phyloP scores from a whole-genome alignment of 1,284 basidiomycete genomes.

The Cryptococcus depauperatus region DNA sequence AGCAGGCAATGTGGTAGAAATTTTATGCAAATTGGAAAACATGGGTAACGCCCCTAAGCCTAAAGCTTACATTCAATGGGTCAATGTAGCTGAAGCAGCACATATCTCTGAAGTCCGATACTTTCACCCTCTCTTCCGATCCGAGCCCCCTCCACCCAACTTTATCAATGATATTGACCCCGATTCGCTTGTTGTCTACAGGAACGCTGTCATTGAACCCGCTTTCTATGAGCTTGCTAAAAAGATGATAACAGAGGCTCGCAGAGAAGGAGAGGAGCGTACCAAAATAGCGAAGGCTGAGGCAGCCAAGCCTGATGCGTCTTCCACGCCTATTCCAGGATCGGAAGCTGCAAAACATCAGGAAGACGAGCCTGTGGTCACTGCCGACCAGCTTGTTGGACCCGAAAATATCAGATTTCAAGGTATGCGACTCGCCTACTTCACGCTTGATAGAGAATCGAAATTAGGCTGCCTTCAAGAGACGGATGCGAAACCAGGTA shows the following conservation, averaged over 20 bases:
- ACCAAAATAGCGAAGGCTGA: conserved; percentile 54
- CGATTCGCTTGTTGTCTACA: conserved; percentile 68
- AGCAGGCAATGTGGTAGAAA: conserved; percentile 66
- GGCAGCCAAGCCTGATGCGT: conserved; percentile 25
- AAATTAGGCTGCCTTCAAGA: conserved; percentile 55
- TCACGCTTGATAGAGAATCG: conserved; percentile 82
- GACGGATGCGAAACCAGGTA: conserved; percentile 50
- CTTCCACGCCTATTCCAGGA: conserved; percentile 2
- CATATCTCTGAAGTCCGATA: conserved; percentile 80
- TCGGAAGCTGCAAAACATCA: conserved; percentile 42
- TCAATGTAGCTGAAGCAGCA: conserved; percentile 74
- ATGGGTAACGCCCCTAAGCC: conserved; percentile 62
- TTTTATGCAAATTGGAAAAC: conserved; percentile 72
- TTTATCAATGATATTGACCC: conserved; percentile 77
- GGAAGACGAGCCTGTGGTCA: conserved; percentile 55
- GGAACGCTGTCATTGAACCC: conserved; percentile 74
- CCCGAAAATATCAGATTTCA: conserved; percentile 95
- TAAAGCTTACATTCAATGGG: conserved; percentile 97
- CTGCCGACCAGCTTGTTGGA: conserved; percentile 74
- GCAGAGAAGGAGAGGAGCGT: conserved; percentile 57
- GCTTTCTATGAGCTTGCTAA: conserved; percentile 84
- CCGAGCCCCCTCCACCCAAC: conserved; percentile 79
- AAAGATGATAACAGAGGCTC: conserved; percentile 58
- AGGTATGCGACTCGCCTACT: conserved; percentile 91
- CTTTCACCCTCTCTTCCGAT: conserved; percentile 90